Conservation (phyloP, 805 yeast genomes). For the Nakazawaea peltata region DNA sequence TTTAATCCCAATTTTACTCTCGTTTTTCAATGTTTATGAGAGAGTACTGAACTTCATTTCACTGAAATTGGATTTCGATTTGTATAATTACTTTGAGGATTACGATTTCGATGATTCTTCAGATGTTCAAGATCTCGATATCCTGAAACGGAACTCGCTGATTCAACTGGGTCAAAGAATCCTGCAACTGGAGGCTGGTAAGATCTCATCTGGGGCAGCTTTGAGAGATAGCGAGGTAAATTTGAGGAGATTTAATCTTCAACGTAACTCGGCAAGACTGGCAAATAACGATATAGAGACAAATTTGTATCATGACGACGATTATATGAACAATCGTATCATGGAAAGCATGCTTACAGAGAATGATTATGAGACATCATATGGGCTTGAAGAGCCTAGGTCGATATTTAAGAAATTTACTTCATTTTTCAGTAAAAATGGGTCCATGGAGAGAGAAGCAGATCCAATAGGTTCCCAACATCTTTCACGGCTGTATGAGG, state of each 20-base stretch:
- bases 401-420: too few relatives aligned
- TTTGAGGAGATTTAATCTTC: slow-evolving; percentile 7
- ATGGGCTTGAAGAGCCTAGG: too few relatives aligned
- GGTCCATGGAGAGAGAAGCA: too few relatives aligned
- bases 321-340: too few relatives aligned
- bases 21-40: slow-evolving; percentile 63
- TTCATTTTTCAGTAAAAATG: too few relatives aligned
- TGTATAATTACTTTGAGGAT: slow-evolving; percentile 19
- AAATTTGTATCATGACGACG: too few relatives aligned
- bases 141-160: slow-evolving; percentile 7
- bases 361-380: too few relatives aligned
- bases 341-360: too few relatives aligned
- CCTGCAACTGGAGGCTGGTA: slow-evolving; percentile 5
- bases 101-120: slow-evolving; percentile 19
- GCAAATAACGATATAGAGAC: too few relatives aligned
- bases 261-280: too few relatives aligned
- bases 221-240: slow-evolving; percentile 1
- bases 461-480: too few relatives aligned
- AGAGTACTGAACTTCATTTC: slow-evolving; percentile 32
- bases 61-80: slow-evolving; percentile 22
- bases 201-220: slow-evolving; percentile 3
- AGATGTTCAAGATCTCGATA: slow-evolving; percentile 8
- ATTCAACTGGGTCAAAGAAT: slow-evolving; percentile 9
- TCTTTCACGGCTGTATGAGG: too few relatives aligned
- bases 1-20: slow-evolving; percentile 58